Conservation (phyloP, 768 basidiomycete genomes). For the Lactifluus rugatus region DNA sequence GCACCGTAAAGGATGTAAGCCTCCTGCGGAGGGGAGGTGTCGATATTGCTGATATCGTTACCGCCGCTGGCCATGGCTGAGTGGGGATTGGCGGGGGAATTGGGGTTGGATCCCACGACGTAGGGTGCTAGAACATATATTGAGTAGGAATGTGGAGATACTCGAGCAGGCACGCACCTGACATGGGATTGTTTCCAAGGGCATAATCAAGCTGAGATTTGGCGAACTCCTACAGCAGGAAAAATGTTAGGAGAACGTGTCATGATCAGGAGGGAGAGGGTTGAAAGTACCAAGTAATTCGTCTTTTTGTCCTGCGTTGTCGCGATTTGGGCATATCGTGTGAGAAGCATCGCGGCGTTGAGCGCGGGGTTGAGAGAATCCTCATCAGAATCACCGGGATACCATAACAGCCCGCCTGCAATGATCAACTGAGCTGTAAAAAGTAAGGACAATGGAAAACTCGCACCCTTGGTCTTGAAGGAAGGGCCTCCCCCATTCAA, state of each 20-base stretch:
- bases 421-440: background rate
- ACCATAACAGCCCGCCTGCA: conserved; percentile 72
- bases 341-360: conserved; percentile 77
- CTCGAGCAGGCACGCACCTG: conserved; percentile 36
- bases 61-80: conserved; percentile 85
- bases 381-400: conserved; percentile 70
- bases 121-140: conserved; percentile 53
- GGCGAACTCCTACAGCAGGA: conserved; percentile 48
- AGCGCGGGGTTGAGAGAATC: conserved; percentile 80
- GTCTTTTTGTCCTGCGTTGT: conserved; percentile 46
- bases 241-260: conserved; percentile 4
- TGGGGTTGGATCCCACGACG: conserved; percentile 81
- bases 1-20: conserved; percentile 80
- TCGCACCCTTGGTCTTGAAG: conserved; percentile 51
- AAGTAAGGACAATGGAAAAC: background rate
- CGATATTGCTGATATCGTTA: conserved; percentile 52
- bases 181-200: conserved; percentile 87
- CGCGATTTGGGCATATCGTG: conserved; percentile 66
- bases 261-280: background rate
- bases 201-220: conserved; percentile 71
- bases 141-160: background rate
- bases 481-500: conserved; percentile 47
- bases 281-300: conserved; percentile 46
- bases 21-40: conserved; percentile 62
- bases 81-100: conserved; percentile 85